Conservation (phyloP, 2,329 filamentous ascomycete species). For the Neobulgaria alba region DNA sequence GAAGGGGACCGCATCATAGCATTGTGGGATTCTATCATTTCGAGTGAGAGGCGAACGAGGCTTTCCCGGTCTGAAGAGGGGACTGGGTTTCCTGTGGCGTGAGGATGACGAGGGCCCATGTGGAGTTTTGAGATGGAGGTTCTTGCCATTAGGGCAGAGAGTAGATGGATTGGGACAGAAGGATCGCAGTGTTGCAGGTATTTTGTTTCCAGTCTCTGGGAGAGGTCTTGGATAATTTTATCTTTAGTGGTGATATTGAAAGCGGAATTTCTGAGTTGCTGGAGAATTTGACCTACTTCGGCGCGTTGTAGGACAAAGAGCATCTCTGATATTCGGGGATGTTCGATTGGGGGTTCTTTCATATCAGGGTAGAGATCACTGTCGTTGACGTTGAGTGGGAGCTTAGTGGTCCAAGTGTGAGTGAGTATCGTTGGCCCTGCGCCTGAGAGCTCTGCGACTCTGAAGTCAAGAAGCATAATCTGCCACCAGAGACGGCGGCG, state of each 20-base stretch:
- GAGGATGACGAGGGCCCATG: slow-evolving; percentile 16
- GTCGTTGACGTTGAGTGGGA: slow-evolving; percentile 47
- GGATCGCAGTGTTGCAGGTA: slow-evolving; percentile 34
- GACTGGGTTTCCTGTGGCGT: too few species aligned
- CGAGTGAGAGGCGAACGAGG: slow-evolving; percentile 9
- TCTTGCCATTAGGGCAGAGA: slow-evolving; percentile 15
- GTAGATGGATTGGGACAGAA: slow-evolving; percentile 29
- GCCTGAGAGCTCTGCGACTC: slow-evolving; percentile 43
- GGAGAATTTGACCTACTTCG: slow-evolving; percentile 24
- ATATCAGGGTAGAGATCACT: slow-evolving; percentile 37
- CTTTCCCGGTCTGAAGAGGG: slow-evolving; percentile 6
- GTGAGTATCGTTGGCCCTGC: slow-evolving; percentile 35
- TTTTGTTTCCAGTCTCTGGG: slow-evolving; percentile 31
- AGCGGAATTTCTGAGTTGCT: slow-evolving; percentile 2
- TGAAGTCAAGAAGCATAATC: slow-evolving; percentile 51
- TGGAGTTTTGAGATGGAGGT: slow-evolving; percentile 14
- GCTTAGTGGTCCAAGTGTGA: slow-evolving; percentile 37
- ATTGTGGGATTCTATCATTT: slow-evolving; percentile 26
- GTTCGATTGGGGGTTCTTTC: slow-evolving; percentile 33
- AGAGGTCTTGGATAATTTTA: slow-evolving; percentile 22
- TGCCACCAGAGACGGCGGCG: slow-evolving; percentile 55
- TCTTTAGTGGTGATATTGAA: slow-evolving; percentile 2
- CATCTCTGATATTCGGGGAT: slow-evolving; percentile 38
- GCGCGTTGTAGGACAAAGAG: slow-evolving; percentile 29
- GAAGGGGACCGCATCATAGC: slow-evolving; percentile 17